Conservation (phyloP, 1,284 basidiomycete genomes). For the Lentinula novae-zelandiae region DNA sequence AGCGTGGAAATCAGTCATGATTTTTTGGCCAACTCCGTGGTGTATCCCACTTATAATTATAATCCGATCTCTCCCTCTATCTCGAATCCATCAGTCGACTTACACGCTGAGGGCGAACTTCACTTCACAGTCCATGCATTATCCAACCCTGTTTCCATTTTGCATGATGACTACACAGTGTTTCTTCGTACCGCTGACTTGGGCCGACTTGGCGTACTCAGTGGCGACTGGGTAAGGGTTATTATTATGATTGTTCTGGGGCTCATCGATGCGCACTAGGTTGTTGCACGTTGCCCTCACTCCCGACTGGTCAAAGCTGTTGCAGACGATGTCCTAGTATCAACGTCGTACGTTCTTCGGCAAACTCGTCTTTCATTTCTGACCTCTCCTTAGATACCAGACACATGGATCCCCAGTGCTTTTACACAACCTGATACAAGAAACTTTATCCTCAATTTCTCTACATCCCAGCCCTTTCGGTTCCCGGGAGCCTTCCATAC, state of each 20-base stretch:
- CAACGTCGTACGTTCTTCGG: slow-evolving; percentile 25
- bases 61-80: slow-evolving; percentile 12
- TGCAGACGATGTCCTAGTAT: slow-evolving; percentile 43
- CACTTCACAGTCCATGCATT: slow-evolving; percentile 29
- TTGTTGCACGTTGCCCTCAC: slow-evolving; percentile 25
- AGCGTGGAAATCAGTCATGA: slow-evolving; percentile 65
- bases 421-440: slow-evolving; percentile 46
- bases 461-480: slow-evolving; percentile 54
- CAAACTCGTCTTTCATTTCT: background rate
- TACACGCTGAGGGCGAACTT: slow-evolving; percentile 2
- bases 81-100: background rate
- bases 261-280: slow-evolving; percentile 24
- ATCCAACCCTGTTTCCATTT: slow-evolving; percentile 25
- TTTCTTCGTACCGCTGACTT: slow-evolving; percentile 64
- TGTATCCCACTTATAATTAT: slow-evolving; percentile 15
- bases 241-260: slow-evolving; percentile 3
- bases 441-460: slow-evolving; percentile 25
- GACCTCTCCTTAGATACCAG: background rate
- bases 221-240: slow-evolving; percentile 82
- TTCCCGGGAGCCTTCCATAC: slow-evolving; percentile 55
- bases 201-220: slow-evolving; percentile 71
- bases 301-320: slow-evolving; percentile 55
- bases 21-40: slow-evolving; percentile 59
- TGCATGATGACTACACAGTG: slow-evolving; percentile 47
- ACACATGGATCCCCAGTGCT: slow-evolving; percentile 51